Evolutionary conservation across 176 grass and related monocot species (phyloP).

Genomic region (Raddia distichophylla): DNA sequence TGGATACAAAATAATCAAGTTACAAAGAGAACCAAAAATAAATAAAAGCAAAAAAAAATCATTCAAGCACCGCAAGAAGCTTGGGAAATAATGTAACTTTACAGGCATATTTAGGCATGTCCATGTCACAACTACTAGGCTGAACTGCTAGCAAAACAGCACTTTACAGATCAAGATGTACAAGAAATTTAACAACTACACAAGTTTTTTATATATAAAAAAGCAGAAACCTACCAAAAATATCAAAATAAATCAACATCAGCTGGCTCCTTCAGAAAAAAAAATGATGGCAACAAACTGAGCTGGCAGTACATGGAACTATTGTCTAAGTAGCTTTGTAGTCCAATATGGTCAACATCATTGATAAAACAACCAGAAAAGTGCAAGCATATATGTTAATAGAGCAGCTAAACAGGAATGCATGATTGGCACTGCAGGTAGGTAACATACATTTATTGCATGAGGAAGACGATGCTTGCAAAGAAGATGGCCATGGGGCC

Average conservation of each 20-base stretch:
- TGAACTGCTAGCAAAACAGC: slow-evolving; percentile 18
- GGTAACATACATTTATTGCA: slow-evolving; percentile 86
- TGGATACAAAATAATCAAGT: slow-evolving; percentile 42
- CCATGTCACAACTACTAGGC: slow-evolving; percentile 29
- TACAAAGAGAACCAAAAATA: slow-evolving; percentile 17
- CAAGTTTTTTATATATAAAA: background rate
- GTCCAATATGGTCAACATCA: background rate
- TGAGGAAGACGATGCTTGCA: slow-evolving; percentile 63
- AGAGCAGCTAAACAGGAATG: background rate
- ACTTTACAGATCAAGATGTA: slow-evolving; percentile 7
- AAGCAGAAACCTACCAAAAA: background rate
- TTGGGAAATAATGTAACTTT: slow-evolving; percentile 26
- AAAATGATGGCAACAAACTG: background rate
- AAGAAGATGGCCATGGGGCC: slow-evolving; percentile 86
- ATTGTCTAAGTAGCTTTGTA: background rate
- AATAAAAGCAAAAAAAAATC: slow-evolving; percentile 23
- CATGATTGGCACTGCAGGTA: slow-evolving; percentile 33
- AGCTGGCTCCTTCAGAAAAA: background rate
- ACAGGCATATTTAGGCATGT: slow-evolving; percentile 22
- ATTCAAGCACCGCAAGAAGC: slow-evolving; percentile 26
- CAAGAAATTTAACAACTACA: slow-evolving; percentile 23
- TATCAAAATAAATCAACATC: background rate
- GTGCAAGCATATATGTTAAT: slow-evolving; percentile 8
- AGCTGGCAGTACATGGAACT: background rate
- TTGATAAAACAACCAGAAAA: slow-evolving; percentile 9